Conservation (phyloP, 371 early-diverging fungal species). For the Mucor circinelloides region DNA sequence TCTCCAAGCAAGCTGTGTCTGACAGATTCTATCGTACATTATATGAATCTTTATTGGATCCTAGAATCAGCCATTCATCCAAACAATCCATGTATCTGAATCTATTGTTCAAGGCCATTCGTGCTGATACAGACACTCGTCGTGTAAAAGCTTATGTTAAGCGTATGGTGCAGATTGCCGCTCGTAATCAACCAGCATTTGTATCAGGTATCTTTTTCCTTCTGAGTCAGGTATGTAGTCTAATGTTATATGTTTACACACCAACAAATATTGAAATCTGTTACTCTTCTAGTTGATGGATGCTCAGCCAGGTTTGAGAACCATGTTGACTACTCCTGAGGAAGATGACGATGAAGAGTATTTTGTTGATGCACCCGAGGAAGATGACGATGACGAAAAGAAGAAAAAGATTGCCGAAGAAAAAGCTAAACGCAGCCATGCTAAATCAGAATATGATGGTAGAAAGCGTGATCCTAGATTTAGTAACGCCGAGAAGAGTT, state of each 20-base stretch:
- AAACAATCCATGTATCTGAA: slow-evolving; percentile 95
- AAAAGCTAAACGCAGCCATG: slow-evolving; percentile 13
- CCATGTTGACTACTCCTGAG: slow-evolving; percentile 72
- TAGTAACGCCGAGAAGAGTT: slow-evolving; percentile 77
- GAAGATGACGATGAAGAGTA: slow-evolving; percentile 72
- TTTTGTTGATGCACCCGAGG: slow-evolving; percentile 51
- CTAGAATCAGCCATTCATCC: slow-evolving; percentile 75
- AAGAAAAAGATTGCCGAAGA: slow-evolving; percentile 14
- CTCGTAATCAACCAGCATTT: slow-evolving; percentile 80
- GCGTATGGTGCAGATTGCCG: slow-evolving; percentile 83
- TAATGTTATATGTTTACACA: not conserved
- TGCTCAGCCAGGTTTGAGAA: slow-evolving; percentile 53
- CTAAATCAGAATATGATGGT: slow-evolving; percentile 71
- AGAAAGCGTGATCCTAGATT: slow-evolving; percentile 88
- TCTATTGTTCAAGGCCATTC: slow-evolving; percentile 83
- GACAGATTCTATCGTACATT: slow-evolving; percentile 91
- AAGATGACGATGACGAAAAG: slow-evolving; percentile 43
- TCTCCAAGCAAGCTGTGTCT: slow-evolving; percentile 51
- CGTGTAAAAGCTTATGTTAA: slow-evolving; percentile 88
- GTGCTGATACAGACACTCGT: slow-evolving; percentile 69
- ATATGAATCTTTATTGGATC: slow-evolving; percentile 87
- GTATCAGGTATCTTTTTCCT: slow-evolving; percentile 85
- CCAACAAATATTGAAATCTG: not conserved
- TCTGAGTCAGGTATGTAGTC: slow-evolving; percentile 70
- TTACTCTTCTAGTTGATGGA: slow-evolving; percentile 28